A percentile compares a stretch with the other conserved stretches of the same genome.
Conservation (phyloP, 2,329 filamentous ascomycete genomes). For the Hirsutella thompsonii region DNA sequence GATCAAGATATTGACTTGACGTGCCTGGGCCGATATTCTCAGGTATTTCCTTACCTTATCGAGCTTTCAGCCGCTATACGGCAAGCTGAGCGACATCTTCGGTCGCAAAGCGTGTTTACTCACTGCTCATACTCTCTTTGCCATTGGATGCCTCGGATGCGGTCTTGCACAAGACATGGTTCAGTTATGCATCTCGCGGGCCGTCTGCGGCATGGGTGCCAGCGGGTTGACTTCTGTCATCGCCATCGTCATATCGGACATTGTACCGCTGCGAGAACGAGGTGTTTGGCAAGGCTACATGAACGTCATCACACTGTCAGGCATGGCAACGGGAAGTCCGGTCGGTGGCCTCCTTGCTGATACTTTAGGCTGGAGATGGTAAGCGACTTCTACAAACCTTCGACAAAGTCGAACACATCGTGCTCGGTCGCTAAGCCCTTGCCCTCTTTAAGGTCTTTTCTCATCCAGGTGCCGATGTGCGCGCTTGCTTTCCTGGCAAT, state of each 20-base stretch:
- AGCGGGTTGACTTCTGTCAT: conserved; percentile 61
- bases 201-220: conserved; percentile 44
- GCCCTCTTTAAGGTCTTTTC: conserved; percentile 44
- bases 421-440: background rate
- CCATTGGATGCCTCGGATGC: conserved; percentile 49
- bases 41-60: conserved; percentile 63
- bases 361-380: conserved; percentile 64
- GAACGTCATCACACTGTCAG: conserved; percentile 58
- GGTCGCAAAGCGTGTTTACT: conserved; percentile 54
- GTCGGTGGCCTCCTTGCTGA: conserved; percentile 59
- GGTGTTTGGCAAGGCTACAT: conserved; percentile 63
- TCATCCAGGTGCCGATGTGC: conserved; percentile 57
- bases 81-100: conserved; percentile 59
- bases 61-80: conserved; percentile 63
- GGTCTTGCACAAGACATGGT: conserved; percentile 51
- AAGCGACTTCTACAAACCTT: conserved; percentile 9
- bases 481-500: conserved; percentile 52
- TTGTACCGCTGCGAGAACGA: conserved; percentile 55
- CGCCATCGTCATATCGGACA: conserved; percentile 52
- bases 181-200: conserved; percentile 51
- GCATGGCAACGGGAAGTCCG: conserved; percentile 56
- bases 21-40: background rate
- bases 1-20: background rate
- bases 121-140: conserved; percentile 51
- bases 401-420: no score